These are phyloP conservation scores for Candida fluviatilis DNA, from an alignment of 805 yeast species.

Conservation along the genomic window DNA sequence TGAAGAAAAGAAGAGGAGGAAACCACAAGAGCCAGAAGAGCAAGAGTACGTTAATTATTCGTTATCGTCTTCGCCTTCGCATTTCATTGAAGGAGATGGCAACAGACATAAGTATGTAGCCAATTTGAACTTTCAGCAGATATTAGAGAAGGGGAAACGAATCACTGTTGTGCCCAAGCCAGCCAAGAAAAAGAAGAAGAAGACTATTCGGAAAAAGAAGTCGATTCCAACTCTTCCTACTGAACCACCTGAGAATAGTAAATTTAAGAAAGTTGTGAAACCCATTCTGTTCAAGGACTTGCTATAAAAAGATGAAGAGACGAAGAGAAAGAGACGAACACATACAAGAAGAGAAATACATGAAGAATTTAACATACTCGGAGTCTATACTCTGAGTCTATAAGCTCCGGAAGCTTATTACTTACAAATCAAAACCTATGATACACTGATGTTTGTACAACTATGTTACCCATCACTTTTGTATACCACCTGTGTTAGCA, in stretches of 20 bases:
- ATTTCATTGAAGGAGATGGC: conserved; percentile 19
- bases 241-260: conserved; percentile 1
- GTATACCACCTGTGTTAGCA: too few relatives aligned
- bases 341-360: too few relatives aligned
- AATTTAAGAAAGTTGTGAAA: conserved; percentile 14
- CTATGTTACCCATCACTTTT: too few relatives aligned
- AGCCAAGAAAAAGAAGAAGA: conserved; percentile 2
- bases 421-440: too few relatives aligned
- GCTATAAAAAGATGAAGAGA: conserved; percentile 7
- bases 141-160: conserved; percentile 17
- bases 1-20: conserved; percentile 4
- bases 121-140: conserved; percentile 24
- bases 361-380: too few relatives aligned
- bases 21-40: conserved; percentile 9
- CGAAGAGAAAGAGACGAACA: too few relatives aligned
- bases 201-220: background rate
- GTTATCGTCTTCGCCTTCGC: conserved; percentile 22
- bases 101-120: conserved; percentile 25
- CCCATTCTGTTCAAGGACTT: conserved; percentile 16
- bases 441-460: background rate
- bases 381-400: too few relatives aligned
- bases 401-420: conserved; percentile 1
- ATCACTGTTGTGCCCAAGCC: background rate
- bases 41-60: conserved; percentile 15
- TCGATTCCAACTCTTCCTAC: background rate